phyloP scores from a whole-genome alignment of 2,329 filamentous ascomycete genomes.

The Ambrosiella cleistominuta region DNA sequence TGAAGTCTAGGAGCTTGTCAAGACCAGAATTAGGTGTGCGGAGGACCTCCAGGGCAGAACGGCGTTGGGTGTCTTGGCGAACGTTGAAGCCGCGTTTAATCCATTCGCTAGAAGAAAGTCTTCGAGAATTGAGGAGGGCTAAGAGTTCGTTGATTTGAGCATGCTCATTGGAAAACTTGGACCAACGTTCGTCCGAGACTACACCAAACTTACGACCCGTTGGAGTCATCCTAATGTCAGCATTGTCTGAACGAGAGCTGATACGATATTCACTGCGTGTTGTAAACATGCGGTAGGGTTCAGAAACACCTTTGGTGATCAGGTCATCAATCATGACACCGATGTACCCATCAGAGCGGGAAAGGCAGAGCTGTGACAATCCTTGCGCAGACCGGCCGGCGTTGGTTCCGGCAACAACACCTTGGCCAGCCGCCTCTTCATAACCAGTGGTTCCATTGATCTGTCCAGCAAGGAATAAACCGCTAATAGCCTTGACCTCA shows the following conservation, averaged over 20 bases:
- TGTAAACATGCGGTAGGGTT: conserved; percentile 98
- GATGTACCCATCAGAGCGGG: conserved; percentile 81
- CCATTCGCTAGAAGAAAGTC: conserved; percentile 48
- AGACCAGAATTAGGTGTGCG: conserved; percentile 45
- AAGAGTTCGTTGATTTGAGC: conserved; percentile 51
- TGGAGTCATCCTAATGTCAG: conserved; percentile 67
- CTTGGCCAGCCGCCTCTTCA: conserved; percentile 90
- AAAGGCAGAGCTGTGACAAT: conserved; percentile 48
- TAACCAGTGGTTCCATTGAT: conserved; percentile 98
- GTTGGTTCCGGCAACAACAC: conserved; percentile 82
- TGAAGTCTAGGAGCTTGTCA: conserved; percentile 34
- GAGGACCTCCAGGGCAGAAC: conserved; percentile 65
- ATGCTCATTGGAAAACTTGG: conserved; percentile 45
- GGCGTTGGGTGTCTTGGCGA: conserved; percentile 45
- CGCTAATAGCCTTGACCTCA: conserved; percentile 80
- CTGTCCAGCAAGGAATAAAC: conserved; percentile 83
- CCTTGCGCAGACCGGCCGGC: conserved; percentile 63
- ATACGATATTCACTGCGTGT: conserved; percentile 90
- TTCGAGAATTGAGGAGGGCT: conserved; percentile 37
- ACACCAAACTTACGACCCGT: conserved; percentile 62
- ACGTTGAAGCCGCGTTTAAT: conserved; percentile 49
- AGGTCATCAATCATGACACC: conserved; percentile 98
- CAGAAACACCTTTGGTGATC: conserved; percentile 87
- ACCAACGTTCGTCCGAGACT: conserved; percentile 66
- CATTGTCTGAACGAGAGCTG: conserved; percentile 82